Percentiles rank a stretch among this genome's conserved stretches.
These are phyloP conservation scores for Thelonectria blattea DNA, from an alignment of 2,329 filamentous ascomycete genomes.

Conservation along the genomic window DNA sequence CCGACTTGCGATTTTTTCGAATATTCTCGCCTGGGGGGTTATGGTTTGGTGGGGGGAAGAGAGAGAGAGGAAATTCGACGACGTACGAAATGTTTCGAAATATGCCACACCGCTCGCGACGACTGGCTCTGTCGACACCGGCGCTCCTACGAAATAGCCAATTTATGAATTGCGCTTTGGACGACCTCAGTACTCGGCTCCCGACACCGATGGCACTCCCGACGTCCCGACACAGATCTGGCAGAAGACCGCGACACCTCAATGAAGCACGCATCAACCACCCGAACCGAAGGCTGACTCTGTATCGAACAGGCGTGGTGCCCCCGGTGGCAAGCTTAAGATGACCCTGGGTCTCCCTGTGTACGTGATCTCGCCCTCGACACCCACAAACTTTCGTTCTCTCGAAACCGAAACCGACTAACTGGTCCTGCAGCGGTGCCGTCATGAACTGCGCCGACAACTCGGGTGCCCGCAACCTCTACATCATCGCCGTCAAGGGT, in stretches of 20 bases:
- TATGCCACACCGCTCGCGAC: constrained; percentile 5
- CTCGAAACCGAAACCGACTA: constrained; percentile 25
- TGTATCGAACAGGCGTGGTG: constrained; percentile 69
- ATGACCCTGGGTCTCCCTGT: constrained; percentile 99
- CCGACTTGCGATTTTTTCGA: background rate
- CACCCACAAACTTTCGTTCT: background rate
- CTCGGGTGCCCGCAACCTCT: constrained; percentile 97
- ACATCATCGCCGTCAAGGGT: constrained; percentile 99
- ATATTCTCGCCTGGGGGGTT: constrained; percentile 5
- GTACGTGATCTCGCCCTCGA: constrained; percentile 72
- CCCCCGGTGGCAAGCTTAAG: constrained; percentile 99
- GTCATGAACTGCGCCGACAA: constrained; percentile 99
- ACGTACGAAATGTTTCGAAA: constrained; percentile 21
- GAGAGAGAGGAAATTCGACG: constrained; percentile 16
- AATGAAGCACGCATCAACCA: constrained; percentile 9
- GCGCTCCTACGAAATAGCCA: background rate
- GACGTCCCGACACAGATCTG: constrained; percentile 17
- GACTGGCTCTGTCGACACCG: background rate
- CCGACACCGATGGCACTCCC: constrained; percentile 1
- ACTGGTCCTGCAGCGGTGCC: constrained; percentile 73
- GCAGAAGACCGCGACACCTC: constrained; percentile 28
- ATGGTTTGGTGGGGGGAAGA: constrained; percentile 17
- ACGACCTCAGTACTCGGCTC: background rate
- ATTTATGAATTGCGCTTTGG: background rate
- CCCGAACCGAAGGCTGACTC: constrained; percentile 41